phyloP scores from a whole-genome alignment of 768 basidiomycete genomes.

The Xerocomus brunneocitrinus region DNA sequence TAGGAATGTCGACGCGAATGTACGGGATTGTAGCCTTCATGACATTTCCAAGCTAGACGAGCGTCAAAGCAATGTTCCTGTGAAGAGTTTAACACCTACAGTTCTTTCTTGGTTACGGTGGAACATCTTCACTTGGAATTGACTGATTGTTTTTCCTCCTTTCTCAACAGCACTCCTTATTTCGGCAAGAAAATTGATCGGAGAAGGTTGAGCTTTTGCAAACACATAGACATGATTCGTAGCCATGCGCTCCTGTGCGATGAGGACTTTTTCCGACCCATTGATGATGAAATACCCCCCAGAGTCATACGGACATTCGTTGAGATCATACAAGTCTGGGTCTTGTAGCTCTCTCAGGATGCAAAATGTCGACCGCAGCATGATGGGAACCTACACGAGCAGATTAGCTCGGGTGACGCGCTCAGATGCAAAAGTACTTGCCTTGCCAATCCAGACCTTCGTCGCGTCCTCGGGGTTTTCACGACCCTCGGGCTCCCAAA shows the following conservation, averaged over 20 bases:
- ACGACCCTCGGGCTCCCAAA: slow-evolving; percentile 72
- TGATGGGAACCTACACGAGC: slow-evolving; percentile 80
- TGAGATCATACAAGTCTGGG: slow-evolving; percentile 81
- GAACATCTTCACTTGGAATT: slow-evolving; percentile 98
- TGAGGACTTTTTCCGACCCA: slow-evolving; percentile 99
- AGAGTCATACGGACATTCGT: slow-evolving; percentile 98
- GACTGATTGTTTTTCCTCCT: slow-evolving; percentile 96
- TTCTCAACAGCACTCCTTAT: slow-evolving; percentile 97
- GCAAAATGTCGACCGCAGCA: slow-evolving; percentile 95
- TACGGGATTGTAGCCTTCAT: slow-evolving; percentile 98
- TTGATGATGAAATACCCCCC: slow-evolving; percentile 99
- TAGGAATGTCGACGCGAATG: slow-evolving; percentile 96
- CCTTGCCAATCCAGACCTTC: slow-evolving; percentile 96
- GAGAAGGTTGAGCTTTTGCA: slow-evolving; percentile 94
- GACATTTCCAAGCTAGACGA: slow-evolving; percentile 70
- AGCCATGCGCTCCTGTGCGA: slow-evolving; percentile 99
- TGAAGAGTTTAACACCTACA: slow-evolving; percentile 41
- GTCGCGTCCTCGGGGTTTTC: slow-evolving; percentile 59
- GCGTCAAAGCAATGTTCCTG: not conserved
- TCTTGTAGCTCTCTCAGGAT: slow-evolving; percentile 78
- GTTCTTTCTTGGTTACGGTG: slow-evolving; percentile 85
- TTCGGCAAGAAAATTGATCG: slow-evolving; percentile 92
- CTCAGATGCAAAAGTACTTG: slow-evolving; percentile 30
- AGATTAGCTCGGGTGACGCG: slow-evolving; percentile 11
- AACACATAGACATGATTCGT: slow-evolving; percentile 99